Conservation (phyloP, 371 early-diverging fungal species). For the Fennellomyces sp. region DNA sequence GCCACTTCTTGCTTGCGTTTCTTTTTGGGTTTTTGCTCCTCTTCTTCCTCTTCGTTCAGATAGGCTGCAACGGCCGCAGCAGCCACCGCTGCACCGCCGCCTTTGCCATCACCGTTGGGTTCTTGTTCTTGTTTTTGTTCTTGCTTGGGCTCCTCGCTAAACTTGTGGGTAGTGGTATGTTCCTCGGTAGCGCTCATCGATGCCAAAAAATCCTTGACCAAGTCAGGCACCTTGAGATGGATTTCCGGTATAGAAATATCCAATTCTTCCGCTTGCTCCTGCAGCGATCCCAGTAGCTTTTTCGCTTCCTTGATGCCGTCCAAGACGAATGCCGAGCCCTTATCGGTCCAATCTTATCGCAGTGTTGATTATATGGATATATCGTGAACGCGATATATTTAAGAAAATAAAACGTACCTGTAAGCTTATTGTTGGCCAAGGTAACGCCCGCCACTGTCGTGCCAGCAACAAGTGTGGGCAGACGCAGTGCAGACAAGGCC, state of each 20-base stretch:
- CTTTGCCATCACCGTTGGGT: conserved; percentile 9
- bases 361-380: too few species aligned
- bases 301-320: conserved; percentile 25
- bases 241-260: conserved; percentile 46
- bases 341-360: conserved; percentile 36
- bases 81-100: conserved; percentile 11
- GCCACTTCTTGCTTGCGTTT: conserved; percentile 18
- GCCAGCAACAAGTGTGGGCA: conserved; percentile 41
- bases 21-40: conserved; percentile 22
- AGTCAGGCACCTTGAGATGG: conserved; percentile 36
- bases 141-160: conserved; percentile 11
- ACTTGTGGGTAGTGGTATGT: conserved; percentile 21
- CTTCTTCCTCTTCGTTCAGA: conserved; percentile 13
- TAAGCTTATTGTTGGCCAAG: conserved; percentile 43
- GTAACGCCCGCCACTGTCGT: conserved; percentile 45
- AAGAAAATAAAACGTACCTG: conserved; percentile 26
- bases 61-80: conserved; percentile 28
- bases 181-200: conserved; percentile 13
- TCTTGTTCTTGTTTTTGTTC: conserved; percentile 6
- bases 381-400: neutral
- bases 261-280: conserved; percentile 28
- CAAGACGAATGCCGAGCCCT: conserved; percentile 25
- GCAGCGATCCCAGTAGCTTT: conserved; percentile 22
- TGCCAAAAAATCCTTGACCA: conserved; percentile 29
- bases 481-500: conserved; percentile 30